Conservation (phyloP, 148 eudicot genomes). For the Rhododendron molle region DNA sequence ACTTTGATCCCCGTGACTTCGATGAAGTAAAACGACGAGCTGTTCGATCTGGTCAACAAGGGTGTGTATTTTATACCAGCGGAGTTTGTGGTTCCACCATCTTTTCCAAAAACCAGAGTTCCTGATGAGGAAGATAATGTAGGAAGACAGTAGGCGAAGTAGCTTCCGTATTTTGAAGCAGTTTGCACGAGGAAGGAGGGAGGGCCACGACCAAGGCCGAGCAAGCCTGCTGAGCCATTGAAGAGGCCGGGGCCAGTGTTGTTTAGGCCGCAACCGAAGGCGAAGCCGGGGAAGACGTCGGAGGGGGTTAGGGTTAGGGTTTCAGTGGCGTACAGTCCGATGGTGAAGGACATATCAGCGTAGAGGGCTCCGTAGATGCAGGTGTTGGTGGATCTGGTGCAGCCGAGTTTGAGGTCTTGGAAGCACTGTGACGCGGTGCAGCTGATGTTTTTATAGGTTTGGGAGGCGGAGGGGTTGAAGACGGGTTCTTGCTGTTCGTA, state of each 20-base stretch:
- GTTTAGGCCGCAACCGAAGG: conserved; percentile 43
- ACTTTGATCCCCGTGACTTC: conserved; percentile 38
- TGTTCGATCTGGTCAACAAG: conserved; percentile 15
- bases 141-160: conserved; percentile 27
- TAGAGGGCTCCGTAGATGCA: conserved; percentile 54
- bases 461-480: background rate
- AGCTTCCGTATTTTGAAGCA: conserved; percentile 12
- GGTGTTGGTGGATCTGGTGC: conserved; percentile 27
- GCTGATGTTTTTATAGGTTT: conserved; percentile 45
- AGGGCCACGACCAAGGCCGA: conserved; percentile 16
- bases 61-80: background rate
- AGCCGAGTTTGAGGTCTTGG: conserved; percentile 30
- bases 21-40: conserved; percentile 53
- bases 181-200: conserved; percentile 18
- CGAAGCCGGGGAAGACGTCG: background rate
- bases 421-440: conserved; percentile 49
- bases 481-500: background rate
- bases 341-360: conserved; percentile 25
- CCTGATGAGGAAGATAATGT: conserved; percentile 4
- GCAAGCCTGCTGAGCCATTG: conserved; percentile 13
- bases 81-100: background rate
- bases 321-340: background rate
- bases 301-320: background rate
- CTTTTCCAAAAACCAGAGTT: conserved; percentile 16
- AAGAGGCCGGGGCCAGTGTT: conserved; percentile 22